A percentile compares a stretch with the other conserved stretches of the same genome.
phyloP scores from a whole-genome alignment of 768 basidiomycete species.

The Agrocybe pediades region DNA sequence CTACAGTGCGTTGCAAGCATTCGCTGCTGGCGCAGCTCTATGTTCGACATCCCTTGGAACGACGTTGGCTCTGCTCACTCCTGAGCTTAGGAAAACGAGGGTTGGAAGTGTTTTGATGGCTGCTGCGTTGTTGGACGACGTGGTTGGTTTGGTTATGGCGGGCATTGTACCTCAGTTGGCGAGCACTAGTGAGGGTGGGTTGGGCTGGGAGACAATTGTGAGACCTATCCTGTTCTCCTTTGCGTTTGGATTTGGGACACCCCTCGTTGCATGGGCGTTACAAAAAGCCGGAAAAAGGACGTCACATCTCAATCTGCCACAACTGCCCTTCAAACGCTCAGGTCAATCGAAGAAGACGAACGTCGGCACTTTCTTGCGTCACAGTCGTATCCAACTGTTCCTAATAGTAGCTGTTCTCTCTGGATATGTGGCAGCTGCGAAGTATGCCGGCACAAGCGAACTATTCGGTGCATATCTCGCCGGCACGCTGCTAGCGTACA shows the following conservation, averaged over 20 bases:
- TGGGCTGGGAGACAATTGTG: conserved; percentile 39
- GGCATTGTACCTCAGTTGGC: conserved; percentile 50
- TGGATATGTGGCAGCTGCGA: conserved; percentile 47
- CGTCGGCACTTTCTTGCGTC: conserved; percentile 4
- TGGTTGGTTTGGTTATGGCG: conserved; percentile 60
- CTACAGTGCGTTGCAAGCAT: conserved; percentile 46
- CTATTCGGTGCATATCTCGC: conserved; percentile 66
- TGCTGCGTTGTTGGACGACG: conserved; percentile 68
- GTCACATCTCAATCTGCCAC: neutral
- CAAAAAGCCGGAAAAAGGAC: neutral
- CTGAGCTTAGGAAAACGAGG: conserved; percentile 46
- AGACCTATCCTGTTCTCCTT: conserved; percentile 58
- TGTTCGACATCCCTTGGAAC: conserved; percentile 70
- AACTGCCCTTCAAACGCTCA: neutral
- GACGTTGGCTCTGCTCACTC: conserved; percentile 59
- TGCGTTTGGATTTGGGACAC: conserved; percentile 45
- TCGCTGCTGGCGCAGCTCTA: conserved; percentile 63
- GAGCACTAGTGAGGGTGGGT: conserved; percentile 9
- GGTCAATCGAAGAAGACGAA: neutral
- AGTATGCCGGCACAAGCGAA: conserved; percentile 60
- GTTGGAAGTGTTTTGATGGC: conserved; percentile 60
- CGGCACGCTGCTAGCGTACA: conserved; percentile 46
- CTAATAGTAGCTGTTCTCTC: conserved; percentile 38
- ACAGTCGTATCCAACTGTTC: conserved; percentile 28
- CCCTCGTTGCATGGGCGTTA: conserved; percentile 26